These are phyloP conservation scores for Alternaria rosae DNA, from an alignment of 2,329 filamentous ascomycete genomes.

Conservation along the genomic window DNA sequence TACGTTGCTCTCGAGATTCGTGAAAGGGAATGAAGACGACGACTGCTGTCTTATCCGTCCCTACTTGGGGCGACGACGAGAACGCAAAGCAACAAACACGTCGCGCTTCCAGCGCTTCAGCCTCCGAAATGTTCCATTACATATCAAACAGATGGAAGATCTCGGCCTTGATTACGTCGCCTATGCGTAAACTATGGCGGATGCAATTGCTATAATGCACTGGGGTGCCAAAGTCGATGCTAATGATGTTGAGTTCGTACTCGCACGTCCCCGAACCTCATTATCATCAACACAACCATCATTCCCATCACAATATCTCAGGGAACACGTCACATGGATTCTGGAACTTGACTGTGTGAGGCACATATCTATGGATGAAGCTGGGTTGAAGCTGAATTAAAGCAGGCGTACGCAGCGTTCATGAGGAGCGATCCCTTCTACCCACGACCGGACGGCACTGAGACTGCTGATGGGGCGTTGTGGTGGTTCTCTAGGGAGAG, in stretches of 20 bases:
- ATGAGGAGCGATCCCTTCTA: slow-evolving; percentile 62
- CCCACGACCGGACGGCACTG: slow-evolving; percentile 37
- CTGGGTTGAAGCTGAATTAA: slow-evolving; percentile 54
- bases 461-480: slow-evolving; percentile 16
- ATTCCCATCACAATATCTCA: slow-evolving; percentile 16
- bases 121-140: slow-evolving; percentile 57
- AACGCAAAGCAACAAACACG: slow-evolving; percentile 2
- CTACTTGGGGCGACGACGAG: slow-evolving; percentile 55
- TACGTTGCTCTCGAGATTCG: slow-evolving; percentile 6
- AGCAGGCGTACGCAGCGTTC: slow-evolving; percentile 55
- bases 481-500: background rate
- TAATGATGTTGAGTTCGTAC: slow-evolving; percentile 65
- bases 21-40: slow-evolving; percentile 26
- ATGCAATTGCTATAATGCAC: slow-evolving; percentile 60
- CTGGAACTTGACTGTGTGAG: slow-evolving; percentile 69
- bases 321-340: slow-evolving; percentile 37
- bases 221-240: slow-evolving; percentile 60
- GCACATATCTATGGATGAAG: slow-evolving; percentile 49
- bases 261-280: slow-evolving; percentile 41
- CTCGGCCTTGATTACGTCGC: slow-evolving; percentile 45
- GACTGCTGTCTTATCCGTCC: slow-evolving; percentile 60
- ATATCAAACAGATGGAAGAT: slow-evolving; percentile 59
- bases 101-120: slow-evolving; percentile 40
- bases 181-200: slow-evolving; percentile 58
- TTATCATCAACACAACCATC: background rate